A percentile compares a stretch with the other conserved stretches of the same genome.
phyloP scores from a whole-genome alignment of 257 asterid species.

The Anisodus tanguticus region DNA sequence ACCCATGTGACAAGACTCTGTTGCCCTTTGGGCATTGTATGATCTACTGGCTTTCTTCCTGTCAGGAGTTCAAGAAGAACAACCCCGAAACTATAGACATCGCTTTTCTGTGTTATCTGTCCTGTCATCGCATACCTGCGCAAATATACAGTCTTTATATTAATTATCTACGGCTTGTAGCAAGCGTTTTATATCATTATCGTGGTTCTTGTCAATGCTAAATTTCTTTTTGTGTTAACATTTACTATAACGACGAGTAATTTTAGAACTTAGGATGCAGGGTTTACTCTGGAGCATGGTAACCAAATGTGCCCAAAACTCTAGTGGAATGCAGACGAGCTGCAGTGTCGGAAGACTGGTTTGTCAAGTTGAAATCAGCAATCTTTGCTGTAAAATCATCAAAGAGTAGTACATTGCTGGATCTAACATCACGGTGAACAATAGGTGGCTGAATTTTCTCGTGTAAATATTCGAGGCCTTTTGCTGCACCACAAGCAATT shows the following conservation, averaged over 20 bases:
- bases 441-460: slow-evolving; percentile 85
- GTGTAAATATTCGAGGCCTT: slow-evolving; percentile 82
- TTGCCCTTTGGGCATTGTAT: slow-evolving; percentile 95
- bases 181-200: background rate
- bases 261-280: background rate
- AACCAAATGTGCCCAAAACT: slow-evolving; percentile 88
- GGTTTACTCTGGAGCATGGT: slow-evolving; percentile 89
- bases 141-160: background rate
- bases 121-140: slow-evolving; percentile 94
- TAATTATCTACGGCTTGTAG: background rate
- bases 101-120: slow-evolving; percentile 83
- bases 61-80: slow-evolving; percentile 79
- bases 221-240: background rate
- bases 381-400: slow-evolving; percentile 77
- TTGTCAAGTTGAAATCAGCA: slow-evolving; percentile 82
- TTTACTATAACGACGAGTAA: background rate
- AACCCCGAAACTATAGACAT: slow-evolving; percentile 86
- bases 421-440: slow-evolving; percentile 87
- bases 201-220: background rate
- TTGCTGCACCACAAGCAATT: slow-evolving; percentile 87
- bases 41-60: slow-evolving; percentile 91
- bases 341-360: slow-evolving; percentile 90
- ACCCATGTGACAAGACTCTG: slow-evolving; percentile 95
- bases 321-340: slow-evolving; percentile 94
- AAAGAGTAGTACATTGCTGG: slow-evolving; percentile 86